These are phyloP conservation scores for Chlorophyllum brunneum DNA, from an alignment of 768 basidiomycete species.

Conservation along the genomic window DNA sequence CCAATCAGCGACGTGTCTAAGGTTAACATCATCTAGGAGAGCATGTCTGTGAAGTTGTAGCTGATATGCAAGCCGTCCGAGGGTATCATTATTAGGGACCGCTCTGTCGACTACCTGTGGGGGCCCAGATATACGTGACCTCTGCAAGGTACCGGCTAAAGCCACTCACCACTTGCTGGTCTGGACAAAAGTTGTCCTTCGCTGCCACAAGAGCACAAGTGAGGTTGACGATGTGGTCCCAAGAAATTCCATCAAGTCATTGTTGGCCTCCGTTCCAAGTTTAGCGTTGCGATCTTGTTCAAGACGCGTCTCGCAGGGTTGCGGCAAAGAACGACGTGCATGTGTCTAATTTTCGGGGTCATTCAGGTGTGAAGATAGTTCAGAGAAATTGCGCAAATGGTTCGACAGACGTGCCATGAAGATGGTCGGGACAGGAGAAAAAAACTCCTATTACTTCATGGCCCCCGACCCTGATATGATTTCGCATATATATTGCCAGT, in stretches of 20 bases:
- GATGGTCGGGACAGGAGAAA: neutral
- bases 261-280: conserved; percentile 22
- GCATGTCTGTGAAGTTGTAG: conserved; percentile 24
- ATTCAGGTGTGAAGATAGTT: conserved; percentile 1
- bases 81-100: conserved; percentile 28
- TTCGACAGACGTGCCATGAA: neutral
- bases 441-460: neutral
- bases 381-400: neutral
- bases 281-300: conserved; percentile 22
- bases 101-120: conserved; percentile 20
- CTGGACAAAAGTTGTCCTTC: conserved; percentile 22
- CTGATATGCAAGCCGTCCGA: conserved; percentile 26
- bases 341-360: neutral
- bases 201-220: conserved; percentile 25
- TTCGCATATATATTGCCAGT: too few relatives aligned
- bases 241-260: conserved; percentile 30
- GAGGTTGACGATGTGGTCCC: conserved; percentile 30
- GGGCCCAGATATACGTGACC: neutral
- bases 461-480: too few relatives aligned
- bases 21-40: conserved; percentile 18
- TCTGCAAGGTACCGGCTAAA: neutral
- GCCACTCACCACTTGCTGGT: conserved; percentile 24
- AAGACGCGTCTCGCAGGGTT: conserved; percentile 4
- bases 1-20: conserved; percentile 18
- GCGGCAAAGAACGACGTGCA: neutral